Base-by-base conservation (phyloP, 2,329 filamentous ascomycete genomes). In the Penicillium sp. region DNA sequence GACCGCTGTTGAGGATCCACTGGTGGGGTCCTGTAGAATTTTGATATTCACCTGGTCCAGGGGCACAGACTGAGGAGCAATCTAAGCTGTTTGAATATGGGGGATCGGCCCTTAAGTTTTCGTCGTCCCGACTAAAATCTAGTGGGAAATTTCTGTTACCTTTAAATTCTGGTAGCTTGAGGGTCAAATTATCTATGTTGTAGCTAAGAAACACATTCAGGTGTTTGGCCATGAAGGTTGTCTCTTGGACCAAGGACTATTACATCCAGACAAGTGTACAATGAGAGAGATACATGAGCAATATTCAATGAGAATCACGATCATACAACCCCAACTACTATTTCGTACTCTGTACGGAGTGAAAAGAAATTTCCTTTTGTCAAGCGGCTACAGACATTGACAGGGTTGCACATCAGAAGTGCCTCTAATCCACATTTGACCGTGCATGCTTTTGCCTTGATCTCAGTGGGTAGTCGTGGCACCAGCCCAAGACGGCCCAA, bases 401-500 rank as follows among this genome's bases (percentile, higher is more conserved):
- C 53, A 60, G 59, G 58, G 56, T 51, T 51, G 50, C 47, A 55
- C 47, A 55, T 48, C 35, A 35, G 27, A 38, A 18, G 16, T 39
- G 36, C 16, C 42, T 50, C 63, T 65, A 67, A 68, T 61, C 67
- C 67, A 50, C 59, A 65, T 68, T 67, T 45, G 65, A 61, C 54
- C 60, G 53, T 68, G 66, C 66, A 65, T 65, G 63, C 64, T 67
- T 65, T 59, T 54, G 59, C 61, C 60, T 59, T 60, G 57, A 63
- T 61, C 57, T 51, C 43, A 50, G 67, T 67, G 66, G 70, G 69
- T 68, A 64, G 68, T 74, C 72, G 73, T 75, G 72, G 73, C 73
- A 73, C 73, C 73, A 71, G 68, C 70, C 68, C 67, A 71, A 72
- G 55, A 66, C 68, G 63, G 70, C 70, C 70, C 70, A 72, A 72